Percentiles rank a stretch among this genome's conserved stretches.
phyloP scores from a whole-genome alignment of 2,329 filamentous ascomycete species.

The Pseudopyrenochaeta lycopersici region DNA sequence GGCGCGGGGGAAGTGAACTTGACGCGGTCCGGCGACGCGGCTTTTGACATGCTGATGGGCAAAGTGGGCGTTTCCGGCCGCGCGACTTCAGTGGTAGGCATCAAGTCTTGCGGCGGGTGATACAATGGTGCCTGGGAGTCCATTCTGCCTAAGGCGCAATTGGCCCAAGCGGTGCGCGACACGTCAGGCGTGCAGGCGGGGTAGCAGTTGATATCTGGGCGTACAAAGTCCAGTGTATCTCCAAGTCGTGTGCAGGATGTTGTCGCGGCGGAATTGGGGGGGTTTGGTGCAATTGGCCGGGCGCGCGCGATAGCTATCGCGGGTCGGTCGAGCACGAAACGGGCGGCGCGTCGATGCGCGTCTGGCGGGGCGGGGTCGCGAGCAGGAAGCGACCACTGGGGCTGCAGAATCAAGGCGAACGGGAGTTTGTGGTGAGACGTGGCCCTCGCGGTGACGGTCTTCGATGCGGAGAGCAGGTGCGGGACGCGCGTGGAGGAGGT shows the following conservation, averaged over 20 bases:
- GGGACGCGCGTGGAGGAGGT: slow-evolving; percentile 11
- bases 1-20: slow-evolving; percentile 53
- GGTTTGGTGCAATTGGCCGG: slow-evolving; percentile 6
- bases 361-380: slow-evolving; percentile 24
- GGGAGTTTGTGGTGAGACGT: slow-evolving; percentile 4
- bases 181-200: slow-evolving; percentile 28
- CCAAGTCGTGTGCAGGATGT: slow-evolving; percentile 4
- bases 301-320: slow-evolving; percentile 8
- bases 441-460: slow-evolving; percentile 5
- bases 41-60: slow-evolving; percentile 25
- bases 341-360: slow-evolving; percentile 30
- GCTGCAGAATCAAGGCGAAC: not conserved
- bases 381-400: slow-evolving; percentile 12
- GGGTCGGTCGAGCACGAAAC: slow-evolving; percentile 14
- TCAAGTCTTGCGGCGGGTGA: slow-evolving; percentile 38
- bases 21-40: slow-evolving; percentile 32
- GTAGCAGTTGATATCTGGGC: slow-evolving; percentile 2
- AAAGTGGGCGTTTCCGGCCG: slow-evolving; percentile 34
- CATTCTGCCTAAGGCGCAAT: slow-evolving; percentile 37
- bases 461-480: slow-evolving; percentile 11
- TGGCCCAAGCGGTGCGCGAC: slow-evolving; percentile 34
- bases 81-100: slow-evolving; percentile 43
- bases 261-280: slow-evolving; percentile 3
- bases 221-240: slow-evolving; percentile 15
- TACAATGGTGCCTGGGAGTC: slow-evolving; percentile 36